Evolutionary conservation across 164 flowering plant genomes (phyloP), one percentile per base, ranked within the genome.

Genomic region (Hamamelis virginiana): DNA sequence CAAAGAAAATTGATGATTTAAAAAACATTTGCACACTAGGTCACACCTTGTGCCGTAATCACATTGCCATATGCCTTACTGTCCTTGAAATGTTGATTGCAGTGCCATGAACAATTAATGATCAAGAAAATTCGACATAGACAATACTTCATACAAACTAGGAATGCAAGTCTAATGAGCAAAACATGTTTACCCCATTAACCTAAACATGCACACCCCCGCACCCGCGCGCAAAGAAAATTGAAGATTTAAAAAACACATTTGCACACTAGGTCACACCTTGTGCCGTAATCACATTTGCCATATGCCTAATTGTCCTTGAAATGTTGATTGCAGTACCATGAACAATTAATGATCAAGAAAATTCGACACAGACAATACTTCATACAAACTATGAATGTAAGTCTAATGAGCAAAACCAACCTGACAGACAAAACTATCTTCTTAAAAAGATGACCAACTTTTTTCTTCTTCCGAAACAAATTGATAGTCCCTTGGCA

Each of bases 391-490:
- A 52, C 12, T 66, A 65, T 22, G 28, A 67, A 28, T 13, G 11
- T 21, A 9, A 26, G 41, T 59, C 43, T 9, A 44, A 43, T 59
- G 59, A 10, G 9, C 28, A 61, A 72, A 45, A 77, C 84, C 21
- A 67, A 92, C 97, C 91, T 86, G 80, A 68, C 56, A 47, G 80
- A 84, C 69, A 93, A 57, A 51, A 19, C 26, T 14, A 77, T 69
- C 56, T 47, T 81, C 78, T 76, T 88, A 18, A 88, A 81, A 68
- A 74, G 41, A 13, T 51, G 61, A 12, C 80, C 83, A 67, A 64
- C 57, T 57, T 79, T 82, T 75, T 91, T 93, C 82, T 82, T 87
- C 81, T 80, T 93, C 58, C 73, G 64, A 41, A 68, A 76, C 1
- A 70, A 41, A 60, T 71, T 65, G 11, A 90, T 56, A 16, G 75